Evolutionary conservation across 1,284 basidiomycete species (phyloP).

Genomic region (Agroathelia rolfsii): DNA sequence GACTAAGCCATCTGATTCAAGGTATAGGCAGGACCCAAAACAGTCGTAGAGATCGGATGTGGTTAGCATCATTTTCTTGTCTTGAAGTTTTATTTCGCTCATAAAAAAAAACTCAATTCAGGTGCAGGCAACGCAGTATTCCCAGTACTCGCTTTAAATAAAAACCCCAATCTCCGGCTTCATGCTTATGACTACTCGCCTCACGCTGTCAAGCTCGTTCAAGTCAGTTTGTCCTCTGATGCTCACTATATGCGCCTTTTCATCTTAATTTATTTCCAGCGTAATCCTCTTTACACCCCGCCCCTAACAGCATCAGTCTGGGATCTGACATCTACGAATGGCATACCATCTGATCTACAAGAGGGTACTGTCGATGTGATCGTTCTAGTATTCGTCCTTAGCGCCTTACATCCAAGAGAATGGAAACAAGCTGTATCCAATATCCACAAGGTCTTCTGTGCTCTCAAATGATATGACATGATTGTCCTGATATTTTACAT

Average conservation of each 20-base stretch:
- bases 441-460: slow-evolving; percentile 72
- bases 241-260: too few species aligned
- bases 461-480: slow-evolving; percentile 1
- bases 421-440: slow-evolving; percentile 86
- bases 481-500: slow-evolving; percentile 1
- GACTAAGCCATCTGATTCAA: not conserved
- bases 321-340: slow-evolving; percentile 68
- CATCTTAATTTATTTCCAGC: too few species aligned
- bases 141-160: slow-evolving; percentile 74
- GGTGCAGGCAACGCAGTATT: slow-evolving; percentile 94
- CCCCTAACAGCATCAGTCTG: slow-evolving; percentile 81
- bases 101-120: slow-evolving; percentile 23
- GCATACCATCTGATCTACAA: slow-evolving; percentile 56
- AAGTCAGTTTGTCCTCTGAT: slow-evolving; percentile 32
- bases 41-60: slow-evolving; percentile 80
- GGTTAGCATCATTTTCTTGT: slow-evolving; percentile 34
- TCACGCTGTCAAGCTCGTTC: slow-evolving; percentile 87
- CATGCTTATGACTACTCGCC: slow-evolving; percentile 88
- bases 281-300: slow-evolving; percentile 61
- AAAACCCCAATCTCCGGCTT: slow-evolving; percentile 68
- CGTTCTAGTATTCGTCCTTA: slow-evolving; percentile 92
- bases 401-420: slow-evolving; percentile 88
- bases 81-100: slow-evolving; percentile 1
- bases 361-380: slow-evolving; percentile 75
- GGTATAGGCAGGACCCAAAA: slow-evolving; percentile 61